Base-by-base conservation (phyloP, 2,329 filamentous ascomycete genomes). In the Ophiostoma triangulosporum region DNA sequence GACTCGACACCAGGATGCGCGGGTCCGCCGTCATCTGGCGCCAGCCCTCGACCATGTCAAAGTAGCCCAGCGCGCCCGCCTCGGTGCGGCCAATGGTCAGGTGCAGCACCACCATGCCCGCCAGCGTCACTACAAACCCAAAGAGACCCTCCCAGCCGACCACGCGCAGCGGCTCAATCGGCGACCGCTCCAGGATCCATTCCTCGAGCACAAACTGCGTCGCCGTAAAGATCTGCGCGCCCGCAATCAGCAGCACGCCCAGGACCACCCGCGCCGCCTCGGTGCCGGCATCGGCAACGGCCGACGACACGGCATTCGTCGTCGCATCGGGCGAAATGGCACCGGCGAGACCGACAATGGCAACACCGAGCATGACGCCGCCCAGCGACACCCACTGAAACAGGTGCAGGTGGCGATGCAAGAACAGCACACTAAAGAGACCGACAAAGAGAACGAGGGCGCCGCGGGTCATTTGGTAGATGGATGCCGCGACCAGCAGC, bases 401-500 rank as follows among this genome's bases (percentile, higher is more conserved):
- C n/a, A 86, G 65, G 57, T 82, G 79, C 32, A 98, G 75, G 60
- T 80, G 84, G 48, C 88, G 80, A 62, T 81, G 83, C 54, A 98
- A 73, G 67, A 98, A 97, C 12, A 95, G 63, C 27, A 98, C 90
- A 63, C 89, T 95, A 70, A 98, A 96, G 0, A 97, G 72, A 0
- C 93, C 93, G 20, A 98, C 93, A 62, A 98, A 98, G 6, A 98
- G 76, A 3, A 98, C 91, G 40, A 98, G 75, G 0, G 93, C 93
- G 8, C 93, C 93, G 56, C 93, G 77, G 1, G 91, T 97, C 93
- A 98, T 98, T 70, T 98, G 93, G 70, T 96, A 98, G 64, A 98
- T 96, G 57, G 88, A 94, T 1, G 93, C 88, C 12, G 88, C 93
- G 24, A 97, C 90, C 65, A 97, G 90, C 49, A 97, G 76, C 60